phyloP scores from a whole-genome alignment of 2,329 filamentous ascomycete species.

The Hypoxylon sp. region DNA sequence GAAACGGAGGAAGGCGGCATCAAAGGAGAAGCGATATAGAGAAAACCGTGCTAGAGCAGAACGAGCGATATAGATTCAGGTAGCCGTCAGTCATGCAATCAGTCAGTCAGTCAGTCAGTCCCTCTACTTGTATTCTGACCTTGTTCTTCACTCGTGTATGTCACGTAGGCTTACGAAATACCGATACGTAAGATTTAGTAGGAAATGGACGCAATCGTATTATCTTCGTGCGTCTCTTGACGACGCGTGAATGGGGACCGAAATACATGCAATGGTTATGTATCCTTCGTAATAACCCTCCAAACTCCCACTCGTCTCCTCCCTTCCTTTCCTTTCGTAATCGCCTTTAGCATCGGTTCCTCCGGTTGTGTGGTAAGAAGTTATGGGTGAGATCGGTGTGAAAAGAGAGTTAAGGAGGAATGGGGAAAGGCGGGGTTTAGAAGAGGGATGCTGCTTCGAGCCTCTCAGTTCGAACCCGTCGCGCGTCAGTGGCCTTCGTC shows the following conservation, averaged over 20 bases:
- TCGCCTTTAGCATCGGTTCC: too few species aligned
- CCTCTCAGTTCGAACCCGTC: too few species aligned
- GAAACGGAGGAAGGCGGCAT: slow-evolving; percentile 70
- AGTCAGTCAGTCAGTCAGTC: background rate
- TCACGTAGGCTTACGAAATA: background rate
- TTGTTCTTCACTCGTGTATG: background rate
- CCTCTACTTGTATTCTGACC: background rate
- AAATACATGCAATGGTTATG: background rate
- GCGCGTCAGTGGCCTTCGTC: too few species aligned
- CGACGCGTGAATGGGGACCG: background rate
- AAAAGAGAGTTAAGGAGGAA: too few species aligned
- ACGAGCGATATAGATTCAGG: slow-evolving; percentile 53
- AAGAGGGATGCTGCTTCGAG: too few species aligned
- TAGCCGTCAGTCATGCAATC: background rate
- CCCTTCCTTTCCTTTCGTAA: background rate
- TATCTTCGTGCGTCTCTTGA: background rate
- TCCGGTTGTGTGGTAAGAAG: too few species aligned
- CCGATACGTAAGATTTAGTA: background rate
- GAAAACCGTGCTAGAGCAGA: slow-evolving; percentile 70
- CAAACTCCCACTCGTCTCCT: background rate
- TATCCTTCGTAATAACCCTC: background rate
- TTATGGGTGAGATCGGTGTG: too few species aligned
- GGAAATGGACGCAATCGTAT: background rate
- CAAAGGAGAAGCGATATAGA: slow-evolving; percentile 75
- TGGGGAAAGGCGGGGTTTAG: too few species aligned